Evolutionary conservation across 352 stramenopile species (phyloP).

Genomic region (Globisporangium yorkense): DNA sequence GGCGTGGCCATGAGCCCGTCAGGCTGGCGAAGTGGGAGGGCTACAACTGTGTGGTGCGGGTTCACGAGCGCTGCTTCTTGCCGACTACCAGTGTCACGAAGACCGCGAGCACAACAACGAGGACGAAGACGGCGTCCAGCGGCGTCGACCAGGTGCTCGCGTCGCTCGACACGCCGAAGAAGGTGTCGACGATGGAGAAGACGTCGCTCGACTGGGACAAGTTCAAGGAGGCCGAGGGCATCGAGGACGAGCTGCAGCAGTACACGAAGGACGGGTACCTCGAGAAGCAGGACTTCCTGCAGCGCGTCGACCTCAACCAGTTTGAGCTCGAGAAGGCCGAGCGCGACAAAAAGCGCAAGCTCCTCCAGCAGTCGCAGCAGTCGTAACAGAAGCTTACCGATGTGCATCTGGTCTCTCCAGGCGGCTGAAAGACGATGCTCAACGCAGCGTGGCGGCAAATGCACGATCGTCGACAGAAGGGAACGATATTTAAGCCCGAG

Average conservation of each 20-base stretch:
- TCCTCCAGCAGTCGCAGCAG: slow-evolving; percentile 27
- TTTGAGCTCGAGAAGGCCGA: slow-evolving; percentile 89
- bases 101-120: slow-evolving; percentile 21
- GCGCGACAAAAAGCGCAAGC: slow-evolving; percentile 66
- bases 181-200: slow-evolving; percentile 94
- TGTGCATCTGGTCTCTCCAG: too few relatives aligned
- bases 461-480: neutral
- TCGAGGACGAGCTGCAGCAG: slow-evolving; percentile 91
- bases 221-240: slow-evolving; percentile 91
- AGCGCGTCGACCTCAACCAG: slow-evolving; percentile 80
- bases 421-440: too few relatives aligned
- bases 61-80: neutral
- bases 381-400: neutral
- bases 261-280: slow-evolving; percentile 94
- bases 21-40: too few relatives aligned
- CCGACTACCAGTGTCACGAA: neutral
- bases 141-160: slow-evolving; percentile 83
- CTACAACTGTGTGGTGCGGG: neutral
- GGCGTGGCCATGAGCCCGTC: neutral
- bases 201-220: slow-evolving; percentile 93
- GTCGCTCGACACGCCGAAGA: slow-evolving; percentile 85
- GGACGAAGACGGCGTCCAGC: slow-evolving; percentile 9
- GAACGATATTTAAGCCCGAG: slow-evolving; percentile 8
- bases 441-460: too few relatives aligned
- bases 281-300: slow-evolving; percentile 95